Evolutionary conservation across 1,284 basidiomycete genomes (phyloP).

Genomic region (Erythrobasidium hasegawianum): DNA sequence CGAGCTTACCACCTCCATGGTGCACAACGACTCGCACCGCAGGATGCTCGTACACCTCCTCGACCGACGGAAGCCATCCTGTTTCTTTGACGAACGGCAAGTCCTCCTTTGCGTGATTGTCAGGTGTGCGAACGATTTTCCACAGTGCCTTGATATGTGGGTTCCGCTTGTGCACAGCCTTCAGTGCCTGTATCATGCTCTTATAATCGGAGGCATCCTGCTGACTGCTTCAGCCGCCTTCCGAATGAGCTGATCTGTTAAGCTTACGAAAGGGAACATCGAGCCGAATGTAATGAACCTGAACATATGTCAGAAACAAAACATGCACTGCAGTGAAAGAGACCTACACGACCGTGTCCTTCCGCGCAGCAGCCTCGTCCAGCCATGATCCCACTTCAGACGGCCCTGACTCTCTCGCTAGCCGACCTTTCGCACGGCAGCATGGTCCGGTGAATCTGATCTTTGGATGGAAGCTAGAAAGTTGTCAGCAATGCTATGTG

Average conservation of each 20-base stretch:
- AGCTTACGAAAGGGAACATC: conserved; percentile 32
- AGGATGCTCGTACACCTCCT: conserved; percentile 21
- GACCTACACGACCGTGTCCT: conserved; percentile 10
- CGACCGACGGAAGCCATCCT: conserved; percentile 6
- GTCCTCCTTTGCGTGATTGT: neutral
- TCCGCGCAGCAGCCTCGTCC: neutral
- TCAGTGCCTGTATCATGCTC: conserved; percentile 11
- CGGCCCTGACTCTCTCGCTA: neutral
- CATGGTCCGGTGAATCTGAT: conserved; percentile 19
- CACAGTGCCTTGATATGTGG: conserved; percentile 11
- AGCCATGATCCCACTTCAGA: neutral
- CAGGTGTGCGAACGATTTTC: conserved; percentile 13
- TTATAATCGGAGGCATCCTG: conserved; percentile 9
- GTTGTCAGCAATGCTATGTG: neutral
- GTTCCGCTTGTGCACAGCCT: neutral
- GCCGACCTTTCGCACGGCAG: neutral
- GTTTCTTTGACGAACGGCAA: conserved; percentile 2
- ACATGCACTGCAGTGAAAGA: neutral
- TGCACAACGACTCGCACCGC: conserved; percentile 15
- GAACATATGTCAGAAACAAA: neutral
- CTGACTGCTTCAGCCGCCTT: neutral
- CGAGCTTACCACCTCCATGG: conserved; percentile 26
- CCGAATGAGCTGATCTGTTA: neutral
- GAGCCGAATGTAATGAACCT: conserved; percentile 33
- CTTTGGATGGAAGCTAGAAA: conserved; percentile 19